Evolutionary conservation across 1,284 basidiomycete genomes (phyloP).

Genomic region (Marasmius tenuissimus): DNA sequence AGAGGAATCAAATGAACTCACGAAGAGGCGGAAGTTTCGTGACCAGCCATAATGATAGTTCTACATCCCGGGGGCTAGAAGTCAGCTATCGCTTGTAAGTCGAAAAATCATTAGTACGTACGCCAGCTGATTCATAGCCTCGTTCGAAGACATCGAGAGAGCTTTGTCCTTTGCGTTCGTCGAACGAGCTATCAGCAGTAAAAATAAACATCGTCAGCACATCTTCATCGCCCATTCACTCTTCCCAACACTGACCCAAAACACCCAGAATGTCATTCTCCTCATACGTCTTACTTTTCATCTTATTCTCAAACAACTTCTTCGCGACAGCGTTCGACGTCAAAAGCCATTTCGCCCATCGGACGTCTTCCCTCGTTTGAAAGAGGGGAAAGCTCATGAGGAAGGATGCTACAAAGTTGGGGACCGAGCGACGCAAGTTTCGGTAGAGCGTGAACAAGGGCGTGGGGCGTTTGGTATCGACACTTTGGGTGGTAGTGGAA

Average conservation of each 20-base stretch:
- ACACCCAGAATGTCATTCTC: conserved; percentile 30
- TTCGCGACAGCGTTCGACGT: conserved; percentile 25
- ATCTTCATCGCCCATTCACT: not conserved
- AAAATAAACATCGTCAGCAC: not conserved
- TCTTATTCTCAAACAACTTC: conserved; percentile 19
- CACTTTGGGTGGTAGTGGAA: not conserved
- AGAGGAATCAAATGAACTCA: not conserved
- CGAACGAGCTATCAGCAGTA: conserved; percentile 13
- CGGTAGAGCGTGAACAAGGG: not conserved
- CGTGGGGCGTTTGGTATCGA: not conserved
- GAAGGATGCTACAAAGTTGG: not conserved
- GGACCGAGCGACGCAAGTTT: not conserved
- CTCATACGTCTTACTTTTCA: conserved; percentile 7
- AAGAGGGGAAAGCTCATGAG: not conserved
- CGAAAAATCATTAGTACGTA: conserved; percentile 5
- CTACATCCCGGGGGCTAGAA: conserved; percentile 4
- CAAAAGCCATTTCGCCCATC: conserved; percentile 21
- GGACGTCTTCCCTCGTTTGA: conserved; percentile 12
- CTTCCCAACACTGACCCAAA: conserved; percentile 18
- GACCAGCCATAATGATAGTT: conserved; percentile 24
- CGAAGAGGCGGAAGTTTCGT: conserved; percentile 23
- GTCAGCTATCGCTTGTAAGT: not conserved
- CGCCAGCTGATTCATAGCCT: conserved; percentile 23
- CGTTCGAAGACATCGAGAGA: conserved; percentile 19
- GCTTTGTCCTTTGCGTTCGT: conserved; percentile 22